These are phyloP conservation scores for Tetrapisispora pingtungensis DNA, from an alignment of 805 yeast species.

Conservation along the genomic window DNA sequence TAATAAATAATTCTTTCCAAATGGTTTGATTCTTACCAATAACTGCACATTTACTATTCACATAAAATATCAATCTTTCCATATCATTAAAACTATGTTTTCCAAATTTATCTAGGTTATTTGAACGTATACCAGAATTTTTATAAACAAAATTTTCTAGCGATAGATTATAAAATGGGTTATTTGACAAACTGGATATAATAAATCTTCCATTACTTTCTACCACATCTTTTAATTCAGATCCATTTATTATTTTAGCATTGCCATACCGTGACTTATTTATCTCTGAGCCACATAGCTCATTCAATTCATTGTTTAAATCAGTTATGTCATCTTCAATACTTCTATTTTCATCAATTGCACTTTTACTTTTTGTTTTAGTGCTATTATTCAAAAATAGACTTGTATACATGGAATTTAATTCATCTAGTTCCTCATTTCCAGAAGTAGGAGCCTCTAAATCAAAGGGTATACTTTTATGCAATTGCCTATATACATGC, in stretches of 20 bases:
- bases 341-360: background rate
- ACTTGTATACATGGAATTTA: slow-evolving; percentile 30
- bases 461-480: background rate
- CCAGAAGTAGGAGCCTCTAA: background rate
- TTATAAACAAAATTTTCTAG: slow-evolving; percentile 71
- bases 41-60: slow-evolving; percentile 78
- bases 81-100: slow-evolving; percentile 13
- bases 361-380: background rate
- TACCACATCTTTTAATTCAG: slow-evolving; percentile 18
- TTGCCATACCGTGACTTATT: slow-evolving; percentile 5
- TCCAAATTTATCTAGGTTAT: slow-evolving; percentile 7
- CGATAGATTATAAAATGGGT: slow-evolving; percentile 73
- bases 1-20: slow-evolving; percentile 72
- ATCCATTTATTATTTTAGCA: background rate
- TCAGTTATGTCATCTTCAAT: slow-evolving; percentile 23
- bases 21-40: slow-evolving; percentile 95
- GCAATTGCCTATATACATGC: background rate
- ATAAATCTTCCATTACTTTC: slow-evolving; percentile 44
- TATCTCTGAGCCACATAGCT: slow-evolving; percentile 18
- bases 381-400: slow-evolving; percentile 16
- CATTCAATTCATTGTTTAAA: slow-evolving; percentile 27
- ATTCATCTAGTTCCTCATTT: slow-evolving; percentile 23
- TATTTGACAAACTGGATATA: slow-evolving; percentile 38
- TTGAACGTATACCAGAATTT: slow-evolving; percentile 39
- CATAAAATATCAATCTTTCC: slow-evolving; percentile 59